These are phyloP conservation scores for Monilinia fructicola DNA, from an alignment of 2,329 filamentous ascomycete species.

Conservation along the genomic window DNA sequence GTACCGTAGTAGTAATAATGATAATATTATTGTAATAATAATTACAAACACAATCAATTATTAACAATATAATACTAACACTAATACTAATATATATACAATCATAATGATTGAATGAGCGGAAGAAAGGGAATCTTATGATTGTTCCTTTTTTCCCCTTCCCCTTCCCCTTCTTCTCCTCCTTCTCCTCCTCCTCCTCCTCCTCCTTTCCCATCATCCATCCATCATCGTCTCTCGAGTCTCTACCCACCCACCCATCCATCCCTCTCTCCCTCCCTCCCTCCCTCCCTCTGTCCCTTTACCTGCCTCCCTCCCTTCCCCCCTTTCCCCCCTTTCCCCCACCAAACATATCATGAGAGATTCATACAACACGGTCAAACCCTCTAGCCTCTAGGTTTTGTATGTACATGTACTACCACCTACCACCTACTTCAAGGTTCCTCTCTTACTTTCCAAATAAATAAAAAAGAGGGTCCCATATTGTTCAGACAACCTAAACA, in stretches of 20 bases:
- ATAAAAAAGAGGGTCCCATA: conserved; percentile 13
- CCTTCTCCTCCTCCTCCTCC: not conserved
- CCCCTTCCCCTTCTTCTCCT: not conserved
- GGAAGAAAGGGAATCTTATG: not conserved
- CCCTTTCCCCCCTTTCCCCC: conserved; percentile 1
- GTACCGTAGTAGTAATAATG: too few relatives aligned
- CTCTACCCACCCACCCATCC: too few relatives aligned
- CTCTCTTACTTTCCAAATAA: conserved; percentile 11
- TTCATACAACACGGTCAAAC: not conserved
- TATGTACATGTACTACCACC: not conserved
- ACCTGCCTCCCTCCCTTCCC: not conserved
- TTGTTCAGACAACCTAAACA: conserved; percentile 21
- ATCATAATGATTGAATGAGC: not conserved
- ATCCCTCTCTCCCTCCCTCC: too few relatives aligned
- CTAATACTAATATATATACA: not conserved
- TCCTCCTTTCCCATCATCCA: not conserved
- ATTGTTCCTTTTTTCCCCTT: not conserved
- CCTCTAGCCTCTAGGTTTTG: not conserved
- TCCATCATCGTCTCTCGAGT: too few relatives aligned
- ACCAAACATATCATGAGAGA: conserved; percentile 7
- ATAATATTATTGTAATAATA: too few relatives aligned
- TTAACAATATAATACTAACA: too few relatives aligned
- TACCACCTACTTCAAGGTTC: fast-evolving
- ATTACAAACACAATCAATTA: too few relatives aligned
- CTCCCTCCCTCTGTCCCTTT: not conserved